Percentiles rank a stretch among this genome's conserved stretches.
Conservation (phyloP, 2,329 filamentous ascomycete genomes). For the Ceratocystis variospora region DNA sequence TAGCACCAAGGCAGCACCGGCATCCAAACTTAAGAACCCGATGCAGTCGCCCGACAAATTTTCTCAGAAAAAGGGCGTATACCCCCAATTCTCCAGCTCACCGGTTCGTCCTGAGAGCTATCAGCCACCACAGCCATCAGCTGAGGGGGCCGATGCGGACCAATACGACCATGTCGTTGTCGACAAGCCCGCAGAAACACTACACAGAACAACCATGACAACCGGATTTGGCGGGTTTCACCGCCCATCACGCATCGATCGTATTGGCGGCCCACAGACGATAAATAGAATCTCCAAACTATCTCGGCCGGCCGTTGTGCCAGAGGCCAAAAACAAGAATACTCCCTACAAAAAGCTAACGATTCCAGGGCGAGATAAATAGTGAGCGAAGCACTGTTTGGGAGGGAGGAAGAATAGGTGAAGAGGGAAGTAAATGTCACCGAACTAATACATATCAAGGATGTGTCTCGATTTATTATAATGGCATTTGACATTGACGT, state of each 20-base stretch:
- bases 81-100: conserved; percentile 47
- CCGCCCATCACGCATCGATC: conserved; percentile 31
- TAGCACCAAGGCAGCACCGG: not conserved
- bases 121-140: conserved; percentile 1
- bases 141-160: conserved; percentile 22
- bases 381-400: too few relatives aligned
- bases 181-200: conserved; percentile 30
- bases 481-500: too few relatives aligned
- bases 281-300: conserved; percentile 35
- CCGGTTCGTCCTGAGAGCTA: conserved; percentile 28
- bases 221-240: conserved; percentile 30
- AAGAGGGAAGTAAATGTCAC: too few relatives aligned
- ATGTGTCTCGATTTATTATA: too few relatives aligned
- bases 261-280: conserved; percentile 19
- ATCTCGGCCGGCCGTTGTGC: conserved; percentile 26
- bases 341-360: conserved; percentile 43
- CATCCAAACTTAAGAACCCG: conserved; percentile 18
- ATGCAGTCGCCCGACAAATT: conserved; percentile 1
- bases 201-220: conserved; percentile 40
- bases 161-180: conserved; percentile 26
- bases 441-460: too few relatives aligned
- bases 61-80: conserved; percentile 28
- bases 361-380: conserved; percentile 23
- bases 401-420: too few relatives aligned
- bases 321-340: conserved; percentile 28